Evolutionary conservation across 2,329 filamentous ascomycete genomes (phyloP).

Genomic region (Sporothrix brasiliensis): DNA sequence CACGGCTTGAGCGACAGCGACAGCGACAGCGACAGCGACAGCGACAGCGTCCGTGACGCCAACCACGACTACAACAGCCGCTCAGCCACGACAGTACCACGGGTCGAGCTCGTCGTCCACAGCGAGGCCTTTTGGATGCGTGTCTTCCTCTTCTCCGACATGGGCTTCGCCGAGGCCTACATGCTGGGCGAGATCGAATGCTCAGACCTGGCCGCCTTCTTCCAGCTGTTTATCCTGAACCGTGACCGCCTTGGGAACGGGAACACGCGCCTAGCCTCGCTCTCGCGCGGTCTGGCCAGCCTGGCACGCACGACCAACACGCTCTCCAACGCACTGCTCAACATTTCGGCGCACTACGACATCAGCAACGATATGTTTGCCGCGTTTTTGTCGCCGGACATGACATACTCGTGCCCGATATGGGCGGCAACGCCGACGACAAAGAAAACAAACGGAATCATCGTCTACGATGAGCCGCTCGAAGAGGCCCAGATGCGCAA

Average conservation of each 20-base stretch:
- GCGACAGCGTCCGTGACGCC: no score
- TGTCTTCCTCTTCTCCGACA: constrained; percentile 69
- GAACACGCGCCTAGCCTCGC: constrained; percentile 61
- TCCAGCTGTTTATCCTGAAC: constrained; percentile 73
- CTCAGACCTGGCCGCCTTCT: constrained; percentile 67
- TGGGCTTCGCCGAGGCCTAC: constrained; percentile 73
- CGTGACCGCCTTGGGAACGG: constrained; percentile 66
- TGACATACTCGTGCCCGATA: constrained; percentile 75
- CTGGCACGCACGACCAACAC: constrained; percentile 62
- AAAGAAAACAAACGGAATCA: constrained; percentile 42
- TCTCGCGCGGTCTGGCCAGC: constrained; percentile 61
- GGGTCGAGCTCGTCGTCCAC: constrained; percentile 61
- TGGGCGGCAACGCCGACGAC: constrained; percentile 52
- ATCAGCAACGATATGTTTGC: constrained; percentile 77
- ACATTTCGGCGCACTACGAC: constrained; percentile 74
- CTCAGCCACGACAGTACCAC: constrained; percentile 44
- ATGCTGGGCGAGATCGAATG: constrained; percentile 74
- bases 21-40: not conserved
- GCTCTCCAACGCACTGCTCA: constrained; percentile 61
- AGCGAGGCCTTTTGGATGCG: constrained; percentile 68
- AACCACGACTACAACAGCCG: not conserved
- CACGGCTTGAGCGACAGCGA: not conserved
- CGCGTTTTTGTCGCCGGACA: constrained; percentile 72
- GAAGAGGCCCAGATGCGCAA: constrained; percentile 70
- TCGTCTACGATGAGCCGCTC: constrained; percentile 57